Conservation (phyloP, 306 rosid species). For the Gastrolobium bilobum region DNA sequence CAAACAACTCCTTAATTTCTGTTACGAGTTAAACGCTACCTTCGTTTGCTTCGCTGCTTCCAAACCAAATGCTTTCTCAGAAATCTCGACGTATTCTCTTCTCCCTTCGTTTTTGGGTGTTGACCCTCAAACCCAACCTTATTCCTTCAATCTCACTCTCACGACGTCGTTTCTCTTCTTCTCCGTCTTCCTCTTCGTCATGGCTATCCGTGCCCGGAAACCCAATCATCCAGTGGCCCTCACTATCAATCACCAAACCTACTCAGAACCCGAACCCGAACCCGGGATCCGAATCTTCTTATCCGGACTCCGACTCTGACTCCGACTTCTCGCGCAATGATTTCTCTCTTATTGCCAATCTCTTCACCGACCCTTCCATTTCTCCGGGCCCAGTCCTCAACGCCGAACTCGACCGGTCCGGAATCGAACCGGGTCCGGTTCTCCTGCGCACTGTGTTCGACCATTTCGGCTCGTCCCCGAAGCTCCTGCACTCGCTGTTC, state of each 20-base stretch:
- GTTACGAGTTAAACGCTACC: too few relatives aligned
- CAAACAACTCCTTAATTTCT: too few relatives aligned
- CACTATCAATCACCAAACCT: constrained; percentile 43
- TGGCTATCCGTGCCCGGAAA: constrained; percentile 73
- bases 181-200: constrained; percentile 56
- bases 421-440: constrained; percentile 60
- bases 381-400: constrained; percentile 67
- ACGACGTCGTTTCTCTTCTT: constrained; percentile 49
- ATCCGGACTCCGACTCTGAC: too few relatives aligned
- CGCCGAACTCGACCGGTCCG: constrained; percentile 62
- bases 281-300: neutral
- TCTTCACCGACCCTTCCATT: constrained; percentile 60
- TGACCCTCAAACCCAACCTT: constrained; percentile 44
- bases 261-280: constrained; percentile 1
- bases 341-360: constrained; percentile 60
- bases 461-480: constrained; percentile 75
- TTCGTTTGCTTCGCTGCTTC: neutral
- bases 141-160: constrained; percentile 29
- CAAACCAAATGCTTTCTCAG: constrained; percentile 42
- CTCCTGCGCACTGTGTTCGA: constrained; percentile 62
- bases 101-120: constrained; percentile 29
- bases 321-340: constrained; percentile 45
- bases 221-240: constrained; percentile 68
- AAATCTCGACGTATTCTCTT: constrained; percentile 38
- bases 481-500: constrained; percentile 70